Conservation (phyloP, 768 basidiomycete species). For the Neoboletus subvelutipes region DNA sequence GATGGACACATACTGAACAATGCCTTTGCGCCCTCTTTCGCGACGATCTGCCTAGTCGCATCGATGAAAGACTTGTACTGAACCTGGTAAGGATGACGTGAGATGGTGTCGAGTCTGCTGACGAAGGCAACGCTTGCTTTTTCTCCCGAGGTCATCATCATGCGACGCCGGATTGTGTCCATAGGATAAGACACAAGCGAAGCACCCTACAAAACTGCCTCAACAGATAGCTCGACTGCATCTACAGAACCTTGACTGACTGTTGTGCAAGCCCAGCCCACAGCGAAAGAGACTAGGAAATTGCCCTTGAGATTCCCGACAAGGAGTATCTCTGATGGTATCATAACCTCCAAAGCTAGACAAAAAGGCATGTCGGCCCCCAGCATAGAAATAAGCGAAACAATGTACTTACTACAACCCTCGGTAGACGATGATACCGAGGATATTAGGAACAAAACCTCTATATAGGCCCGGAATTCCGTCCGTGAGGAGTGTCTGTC, state of each 20-base stretch:
- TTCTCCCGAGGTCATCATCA: conserved; percentile 49
- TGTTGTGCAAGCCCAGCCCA: conserved; percentile 44
- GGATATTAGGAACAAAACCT: conserved; percentile 42
- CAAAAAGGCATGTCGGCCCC: not conserved
- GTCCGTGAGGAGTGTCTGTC: conserved; percentile 41
- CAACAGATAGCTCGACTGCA: not conserved
- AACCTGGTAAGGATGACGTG: conserved; percentile 21
- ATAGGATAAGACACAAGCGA: conserved; percentile 42
- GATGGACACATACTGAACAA: conserved; percentile 36
- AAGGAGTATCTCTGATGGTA: conserved; percentile 39
- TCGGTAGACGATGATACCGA: conserved; percentile 44
- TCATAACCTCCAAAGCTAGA: conserved; percentile 46
- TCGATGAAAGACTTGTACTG: conserved; percentile 42
- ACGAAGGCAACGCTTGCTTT: conserved; percentile 14
- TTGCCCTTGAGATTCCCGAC: conserved; percentile 40
- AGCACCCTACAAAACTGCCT: conserved; percentile 30
- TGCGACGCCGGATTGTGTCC: conserved; percentile 45
- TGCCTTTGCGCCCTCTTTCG: conserved; percentile 39
- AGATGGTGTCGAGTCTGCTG: not conserved
- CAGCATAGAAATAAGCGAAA: not conserved
- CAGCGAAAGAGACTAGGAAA: conserved; percentile 41
- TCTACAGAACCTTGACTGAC: conserved; percentile 18
- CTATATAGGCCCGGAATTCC: conserved; percentile 42
- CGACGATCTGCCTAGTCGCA: conserved; percentile 39
- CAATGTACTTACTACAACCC: conserved; percentile 40